Evolutionary conservation across 208 protist species (phyloP).

Genomic region (Polymyxa betae): DNA sequence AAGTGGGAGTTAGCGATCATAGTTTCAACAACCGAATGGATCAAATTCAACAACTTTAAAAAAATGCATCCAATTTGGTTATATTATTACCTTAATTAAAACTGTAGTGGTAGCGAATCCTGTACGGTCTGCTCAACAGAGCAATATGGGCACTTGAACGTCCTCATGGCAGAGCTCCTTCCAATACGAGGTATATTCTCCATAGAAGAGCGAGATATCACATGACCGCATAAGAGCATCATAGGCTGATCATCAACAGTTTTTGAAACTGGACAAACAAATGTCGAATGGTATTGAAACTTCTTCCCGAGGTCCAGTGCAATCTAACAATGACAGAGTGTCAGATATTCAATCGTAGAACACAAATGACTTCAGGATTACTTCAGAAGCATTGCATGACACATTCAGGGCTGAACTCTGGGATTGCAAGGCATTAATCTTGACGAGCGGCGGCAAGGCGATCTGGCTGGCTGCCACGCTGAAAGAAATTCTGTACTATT

Average conservation of each 20-base stretch:
- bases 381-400: not conserved
- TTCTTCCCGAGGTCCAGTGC: not conserved
- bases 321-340: not conserved
- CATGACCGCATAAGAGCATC: conserved; percentile 2
- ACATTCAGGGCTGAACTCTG: not conserved
- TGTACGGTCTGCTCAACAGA: too few relatives aligned
- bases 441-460: not conserved
- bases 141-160: conserved; percentile 40
- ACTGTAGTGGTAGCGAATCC: too few relatives aligned
- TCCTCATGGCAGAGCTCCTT: not conserved
- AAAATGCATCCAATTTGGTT: too few relatives aligned
- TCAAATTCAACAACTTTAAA: too few relatives aligned
- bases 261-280: conserved; percentile 24
- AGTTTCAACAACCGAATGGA: too few relatives aligned
- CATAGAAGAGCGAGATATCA: not conserved
- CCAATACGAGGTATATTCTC: not conserved
- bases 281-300: conserved; percentile 40
- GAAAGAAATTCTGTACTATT: not conserved
- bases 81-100: too few relatives aligned
- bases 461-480: conserved; percentile 45
- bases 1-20: too few relatives aligned
- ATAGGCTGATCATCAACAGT: not conserved
- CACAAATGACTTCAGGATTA: not conserved
- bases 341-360: not conserved
- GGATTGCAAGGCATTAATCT: not conserved